phyloP scores from a whole-genome alignment of 371 early-diverging fungal species.

The Circinella umbellata region DNA sequence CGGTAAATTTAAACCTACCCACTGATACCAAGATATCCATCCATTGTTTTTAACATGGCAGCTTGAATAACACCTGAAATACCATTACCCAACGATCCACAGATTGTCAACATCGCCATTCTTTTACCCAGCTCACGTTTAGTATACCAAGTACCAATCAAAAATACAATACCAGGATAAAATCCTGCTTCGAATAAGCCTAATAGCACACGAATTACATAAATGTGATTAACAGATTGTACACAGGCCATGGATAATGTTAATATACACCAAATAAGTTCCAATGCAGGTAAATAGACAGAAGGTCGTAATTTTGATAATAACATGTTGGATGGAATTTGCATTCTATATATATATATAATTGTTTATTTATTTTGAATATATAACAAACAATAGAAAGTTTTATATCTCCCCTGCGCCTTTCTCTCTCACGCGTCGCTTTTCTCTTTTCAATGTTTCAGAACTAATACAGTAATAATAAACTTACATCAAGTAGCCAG shows the following conservation, averaged over 20 bases:
- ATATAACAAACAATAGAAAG: not conserved
- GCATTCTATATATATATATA: constrained; percentile 37
- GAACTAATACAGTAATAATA: not conserved
- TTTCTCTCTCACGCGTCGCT: too few species aligned
- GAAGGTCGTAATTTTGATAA: constrained; percentile 59
- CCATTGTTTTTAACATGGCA: constrained; percentile 47
- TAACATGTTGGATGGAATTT: constrained; percentile 66
- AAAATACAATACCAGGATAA: constrained; percentile 56
- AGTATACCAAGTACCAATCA: constrained; percentile 58
- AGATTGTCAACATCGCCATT: constrained; percentile 43
- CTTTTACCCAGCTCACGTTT: constrained; percentile 48
- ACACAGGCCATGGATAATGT: constrained; percentile 66
- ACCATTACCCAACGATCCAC: constrained; percentile 46
- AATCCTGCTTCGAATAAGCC: constrained; percentile 71
- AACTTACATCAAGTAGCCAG: constrained; percentile 47
- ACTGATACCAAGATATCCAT: constrained; percentile 48
- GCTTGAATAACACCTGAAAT: constrained; percentile 53
- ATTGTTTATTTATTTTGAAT: not conserved
- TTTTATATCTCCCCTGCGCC: not conserved
- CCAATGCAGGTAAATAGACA: constrained; percentile 55
- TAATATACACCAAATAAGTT: constrained; percentile 58
- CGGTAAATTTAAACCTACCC: constrained; percentile 29
- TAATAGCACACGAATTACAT: constrained; percentile 58
- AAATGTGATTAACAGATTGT: constrained; percentile 48
- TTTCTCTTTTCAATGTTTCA: too few species aligned